A percentile compares a stretch with the other conserved stretches of the same genome.
These are phyloP conservation scores for Vitis labrusca DNA, from an alignment of 164 flowering plant species.

Conservation along the genomic window DNA sequence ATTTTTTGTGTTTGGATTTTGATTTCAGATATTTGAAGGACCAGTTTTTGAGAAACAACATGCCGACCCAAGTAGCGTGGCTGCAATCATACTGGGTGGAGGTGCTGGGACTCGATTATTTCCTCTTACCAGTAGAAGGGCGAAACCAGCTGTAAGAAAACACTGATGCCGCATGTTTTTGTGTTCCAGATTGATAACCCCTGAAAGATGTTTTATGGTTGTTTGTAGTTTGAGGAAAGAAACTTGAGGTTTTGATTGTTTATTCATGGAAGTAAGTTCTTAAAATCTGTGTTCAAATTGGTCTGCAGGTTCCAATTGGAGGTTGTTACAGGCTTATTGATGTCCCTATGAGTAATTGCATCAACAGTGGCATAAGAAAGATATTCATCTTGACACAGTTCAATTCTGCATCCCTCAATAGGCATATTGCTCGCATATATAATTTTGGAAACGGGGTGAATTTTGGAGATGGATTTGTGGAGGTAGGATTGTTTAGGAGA, in stretches of 20 bases:
- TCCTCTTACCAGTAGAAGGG: slow-evolving; percentile 81
- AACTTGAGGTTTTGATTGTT: too few species aligned
- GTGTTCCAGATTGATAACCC: neutral
- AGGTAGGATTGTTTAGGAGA: slow-evolving; percentile 39
- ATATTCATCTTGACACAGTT: slow-evolving; percentile 89
- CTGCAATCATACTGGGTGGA: slow-evolving; percentile 81
- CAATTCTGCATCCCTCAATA: slow-evolving; percentile 84
- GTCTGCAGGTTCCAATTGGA: slow-evolving; percentile 78
- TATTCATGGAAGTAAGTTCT: too few species aligned
- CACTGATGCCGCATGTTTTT: neutral
- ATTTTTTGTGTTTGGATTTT: slow-evolving; percentile 1
- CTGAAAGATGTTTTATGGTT: too few species aligned
- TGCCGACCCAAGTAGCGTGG: slow-evolving; percentile 73
- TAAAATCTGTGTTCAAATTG: neutral
- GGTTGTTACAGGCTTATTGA: slow-evolving; percentile 87
- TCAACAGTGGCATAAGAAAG: slow-evolving; percentile 81
- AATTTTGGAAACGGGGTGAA: slow-evolving; percentile 68
- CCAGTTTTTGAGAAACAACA: slow-evolving; percentile 33
- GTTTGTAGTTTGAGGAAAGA: too few species aligned
- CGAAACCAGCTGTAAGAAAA: slow-evolving; percentile 80
- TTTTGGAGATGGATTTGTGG: slow-evolving; percentile 85
- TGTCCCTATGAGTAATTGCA: slow-evolving; percentile 92
- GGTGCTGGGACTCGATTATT: slow-evolving; percentile 94
- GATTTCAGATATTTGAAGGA: slow-evolving; percentile 46
- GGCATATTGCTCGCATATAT: slow-evolving; percentile 78